Conservation (phyloP, 768 basidiomycete species). For the Russula foetens region DNA sequence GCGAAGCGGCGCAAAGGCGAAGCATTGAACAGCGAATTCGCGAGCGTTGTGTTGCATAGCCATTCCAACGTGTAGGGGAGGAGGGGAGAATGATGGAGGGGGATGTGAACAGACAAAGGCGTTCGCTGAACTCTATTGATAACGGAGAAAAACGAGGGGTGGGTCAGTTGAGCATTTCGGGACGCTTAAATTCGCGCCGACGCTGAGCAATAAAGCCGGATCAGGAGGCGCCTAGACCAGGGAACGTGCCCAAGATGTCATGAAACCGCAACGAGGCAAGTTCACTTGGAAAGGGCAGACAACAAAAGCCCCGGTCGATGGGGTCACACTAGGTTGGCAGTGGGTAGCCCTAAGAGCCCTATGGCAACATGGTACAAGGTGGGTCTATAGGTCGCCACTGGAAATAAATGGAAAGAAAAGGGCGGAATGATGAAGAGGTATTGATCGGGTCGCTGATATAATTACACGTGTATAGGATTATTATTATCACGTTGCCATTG, state of each 20-base stretch:
- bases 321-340: neutral
- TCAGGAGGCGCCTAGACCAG: slow-evolving; percentile 3
- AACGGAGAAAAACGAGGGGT: slow-evolving; percentile 6
- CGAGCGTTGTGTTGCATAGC: neutral
- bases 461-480: slow-evolving; percentile 6
- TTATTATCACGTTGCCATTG: slow-evolving; percentile 6
- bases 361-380: neutral
- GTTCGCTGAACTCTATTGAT: slow-evolving; percentile 7
- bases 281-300: neutral
- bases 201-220: slow-evolving; percentile 6
- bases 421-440: slow-evolving; percentile 6
- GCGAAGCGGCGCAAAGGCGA: neutral
- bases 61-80: neutral
- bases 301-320: neutral
- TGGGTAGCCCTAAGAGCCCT: neutral
- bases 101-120: neutral
- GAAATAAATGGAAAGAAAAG: neutral
- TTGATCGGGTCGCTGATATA: slow-evolving; percentile 8
- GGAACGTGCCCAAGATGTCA: neutral
- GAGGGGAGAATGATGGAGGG: neutral
- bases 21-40: neutral
- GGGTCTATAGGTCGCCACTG: neutral
- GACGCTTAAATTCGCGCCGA: neutral
- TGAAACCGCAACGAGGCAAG: slow-evolving; percentile 6
- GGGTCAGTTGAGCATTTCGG: neutral